Conservation (phyloP, 768 basidiomycete genomes). For the Tricholoma matsutake region DNA sequence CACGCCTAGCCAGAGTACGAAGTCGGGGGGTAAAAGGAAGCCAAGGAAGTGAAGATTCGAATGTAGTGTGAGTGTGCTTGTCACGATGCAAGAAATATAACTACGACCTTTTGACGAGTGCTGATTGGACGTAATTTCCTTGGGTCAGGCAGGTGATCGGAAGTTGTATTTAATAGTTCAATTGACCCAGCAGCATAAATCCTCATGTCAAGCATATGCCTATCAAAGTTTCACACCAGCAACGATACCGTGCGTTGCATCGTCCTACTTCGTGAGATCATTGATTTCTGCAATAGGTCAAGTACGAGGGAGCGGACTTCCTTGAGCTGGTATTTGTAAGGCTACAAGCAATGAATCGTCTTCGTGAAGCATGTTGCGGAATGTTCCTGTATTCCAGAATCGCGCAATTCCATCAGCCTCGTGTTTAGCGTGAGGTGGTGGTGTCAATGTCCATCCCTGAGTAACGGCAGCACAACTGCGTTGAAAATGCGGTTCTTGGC, state of each 20-base stretch:
- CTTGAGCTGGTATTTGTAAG: neutral
- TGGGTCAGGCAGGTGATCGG: constrained; percentile 5
- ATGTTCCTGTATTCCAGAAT: neutral
- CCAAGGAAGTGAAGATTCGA: constrained; percentile 40
- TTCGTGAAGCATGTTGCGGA: neutral
- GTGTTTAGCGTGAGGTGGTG: constrained; percentile 6
- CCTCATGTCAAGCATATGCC: constrained; percentile 9
- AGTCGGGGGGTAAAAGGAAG: constrained; percentile 56
- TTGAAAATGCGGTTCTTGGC: neutral
- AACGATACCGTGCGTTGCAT: neutral
- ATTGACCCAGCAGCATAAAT: constrained; percentile 5
- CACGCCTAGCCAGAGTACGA: constrained; percentile 32
- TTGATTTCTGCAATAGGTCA: neutral
- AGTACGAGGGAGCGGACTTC: neutral
- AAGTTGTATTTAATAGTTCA: constrained; percentile 2
- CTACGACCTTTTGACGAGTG: neutral
- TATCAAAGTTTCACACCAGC: neutral
- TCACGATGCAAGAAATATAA: constrained; percentile 1
- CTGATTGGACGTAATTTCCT: constrained; percentile 5
- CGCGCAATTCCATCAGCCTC: constrained; percentile 7
- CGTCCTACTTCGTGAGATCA: neutral
- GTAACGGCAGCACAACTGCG: neutral
- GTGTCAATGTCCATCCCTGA: neutral
- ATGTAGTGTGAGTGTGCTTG: neutral
- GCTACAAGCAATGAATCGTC: neutral